Conservation (phyloP, 345 rosid genomes). For the Turritis glabra region DNA sequence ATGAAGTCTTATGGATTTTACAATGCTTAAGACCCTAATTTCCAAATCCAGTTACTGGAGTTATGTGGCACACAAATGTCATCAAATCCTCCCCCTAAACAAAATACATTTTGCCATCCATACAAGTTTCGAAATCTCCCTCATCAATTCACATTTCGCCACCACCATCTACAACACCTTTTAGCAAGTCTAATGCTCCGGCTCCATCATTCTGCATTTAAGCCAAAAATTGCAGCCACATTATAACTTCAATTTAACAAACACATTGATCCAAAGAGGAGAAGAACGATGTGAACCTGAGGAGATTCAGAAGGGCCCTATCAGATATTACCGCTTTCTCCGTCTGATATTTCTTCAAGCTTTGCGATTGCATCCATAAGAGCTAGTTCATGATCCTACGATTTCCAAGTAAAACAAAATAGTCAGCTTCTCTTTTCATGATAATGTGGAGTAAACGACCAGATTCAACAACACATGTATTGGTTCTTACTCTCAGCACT, state of each 20-base stretch:
- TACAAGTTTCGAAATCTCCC: conserved; percentile 26
- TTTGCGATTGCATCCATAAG: conserved; percentile 84
- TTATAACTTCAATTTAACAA: conserved; percentile 13
- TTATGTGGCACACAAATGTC: conserved; percentile 33
- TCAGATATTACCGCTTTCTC: conserved; percentile 86
- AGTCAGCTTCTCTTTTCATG: conserved; percentile 12
- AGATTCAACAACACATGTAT: conserved; percentile 2
- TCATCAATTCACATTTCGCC: conserved; percentile 22
- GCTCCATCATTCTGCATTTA: conserved; percentile 35
- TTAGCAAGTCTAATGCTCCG: conserved; percentile 26
- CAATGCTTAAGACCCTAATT: conserved; percentile 35
- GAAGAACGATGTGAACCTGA: conserved; percentile 31
- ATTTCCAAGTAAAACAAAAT: conserved; percentile 1
- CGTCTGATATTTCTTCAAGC: conserved; percentile 95
- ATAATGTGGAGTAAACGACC: background rate
- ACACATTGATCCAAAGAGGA: conserved; percentile 3
- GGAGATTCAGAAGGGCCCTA: conserved; percentile 11
- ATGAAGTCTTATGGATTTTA: conserved; percentile 30
- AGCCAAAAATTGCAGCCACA: conserved; percentile 9
- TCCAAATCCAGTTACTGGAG: conserved; percentile 30
- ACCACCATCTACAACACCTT: conserved; percentile 32
- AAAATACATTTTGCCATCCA: conserved; percentile 34
- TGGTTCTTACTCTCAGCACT: conserved; percentile 65
- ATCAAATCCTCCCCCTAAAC: conserved; percentile 29
- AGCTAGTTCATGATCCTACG: conserved; percentile 92